These are phyloP conservation scores for Talaromyces nanjingensis DNA, from an alignment of 495 filamentous ascomycete species.

Conservation along the genomic window DNA sequence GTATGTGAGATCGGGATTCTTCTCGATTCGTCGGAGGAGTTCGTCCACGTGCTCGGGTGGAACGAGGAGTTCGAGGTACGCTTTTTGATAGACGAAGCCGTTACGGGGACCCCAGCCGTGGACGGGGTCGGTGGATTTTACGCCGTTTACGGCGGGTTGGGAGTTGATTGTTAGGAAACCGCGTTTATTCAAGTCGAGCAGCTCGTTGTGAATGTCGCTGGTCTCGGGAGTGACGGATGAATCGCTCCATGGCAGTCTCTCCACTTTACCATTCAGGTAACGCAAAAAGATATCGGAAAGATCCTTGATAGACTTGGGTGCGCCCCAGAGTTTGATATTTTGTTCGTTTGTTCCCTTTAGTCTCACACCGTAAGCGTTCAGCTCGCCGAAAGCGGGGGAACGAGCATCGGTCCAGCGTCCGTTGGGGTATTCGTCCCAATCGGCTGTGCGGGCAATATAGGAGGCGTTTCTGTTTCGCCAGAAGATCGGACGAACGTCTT, in stretches of 20 bases:
- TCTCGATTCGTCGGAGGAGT: slow-evolving; percentile 71
- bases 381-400: slow-evolving; percentile 93
- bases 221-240: slow-evolving; percentile 76
- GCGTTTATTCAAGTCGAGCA: slow-evolving; percentile 74
- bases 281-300: slow-evolving; percentile 74
- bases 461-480: slow-evolving; percentile 97
- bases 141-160: slow-evolving; percentile 92
- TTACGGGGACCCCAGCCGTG: slow-evolving; percentile 93
- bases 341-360: slow-evolving; percentile 95
- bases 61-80: slow-evolving; percentile 88
- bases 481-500: slow-evolving; percentile 98
- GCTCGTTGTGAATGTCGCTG: slow-evolving; percentile 62
- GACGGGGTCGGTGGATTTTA: slow-evolving; percentile 75
- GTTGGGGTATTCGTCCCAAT: slow-evolving; percentile 99
- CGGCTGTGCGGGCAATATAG: slow-evolving; percentile 90
- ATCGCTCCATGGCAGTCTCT: slow-evolving; percentile 92
- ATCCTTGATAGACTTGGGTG: slow-evolving; percentile 71
- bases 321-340: slow-evolving; percentile 92
- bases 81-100: slow-evolving; percentile 98
- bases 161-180: slow-evolving; percentile 96
- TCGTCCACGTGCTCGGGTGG: slow-evolving; percentile 71
- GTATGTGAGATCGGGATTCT: slow-evolving; percentile 78
- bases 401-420: slow-evolving; percentile 97
- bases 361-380: slow-evolving; percentile 92
- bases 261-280: slow-evolving; percentile 73